Percentiles rank a stretch among this genome's conserved stretches.
Evolutionary conservation across 2,329 filamentous ascomycete genomes (phyloP).

Genomic region (Exserohilum turcica): DNA sequence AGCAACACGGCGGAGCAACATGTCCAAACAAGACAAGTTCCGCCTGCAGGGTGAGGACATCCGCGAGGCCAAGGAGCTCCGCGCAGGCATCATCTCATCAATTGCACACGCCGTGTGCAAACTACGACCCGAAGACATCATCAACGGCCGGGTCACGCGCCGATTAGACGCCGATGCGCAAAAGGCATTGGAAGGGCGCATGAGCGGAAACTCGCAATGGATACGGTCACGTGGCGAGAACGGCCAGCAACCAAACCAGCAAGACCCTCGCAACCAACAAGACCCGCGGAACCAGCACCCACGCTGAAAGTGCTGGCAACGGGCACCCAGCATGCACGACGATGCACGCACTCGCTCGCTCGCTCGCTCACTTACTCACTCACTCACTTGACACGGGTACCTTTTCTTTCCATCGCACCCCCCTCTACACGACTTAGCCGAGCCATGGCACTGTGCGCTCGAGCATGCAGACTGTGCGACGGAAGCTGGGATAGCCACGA

Average conservation of each 20-base stretch:
- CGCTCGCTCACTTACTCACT: constrained; percentile 2
- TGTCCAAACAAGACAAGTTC: constrained; percentile 85
- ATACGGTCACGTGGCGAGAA: constrained; percentile 44
- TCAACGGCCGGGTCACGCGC: constrained; percentile 32
- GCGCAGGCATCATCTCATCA: constrained; percentile 72
- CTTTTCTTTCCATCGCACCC: constrained; percentile 8
- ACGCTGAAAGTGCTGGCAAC: constrained; percentile 32
- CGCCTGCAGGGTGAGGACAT: constrained; percentile 80
- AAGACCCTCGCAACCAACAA: constrained; percentile 47
- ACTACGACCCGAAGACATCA: constrained; percentile 60
- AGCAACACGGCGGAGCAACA: constrained; percentile 78
- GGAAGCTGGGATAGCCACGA: constrained; percentile 18
- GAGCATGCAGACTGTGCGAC: constrained; percentile 22
- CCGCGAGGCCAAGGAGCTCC: constrained; percentile 74
- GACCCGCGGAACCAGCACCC: constrained; percentile 47
- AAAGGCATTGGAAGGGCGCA: constrained; percentile 54
- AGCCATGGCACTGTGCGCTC: constrained; percentile 18
- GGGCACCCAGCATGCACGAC: constrained; percentile 1
- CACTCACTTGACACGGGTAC: constrained; percentile 12
- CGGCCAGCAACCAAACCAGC: constrained; percentile 45
- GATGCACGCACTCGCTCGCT: too few species aligned
- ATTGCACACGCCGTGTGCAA: constrained; percentile 75
- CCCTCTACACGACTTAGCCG: constrained; percentile 20
- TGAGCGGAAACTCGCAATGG: constrained; percentile 48
- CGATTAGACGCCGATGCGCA: constrained; percentile 53